Base-by-base conservation (phyloP, 345 rosid genomes). In the rapeseed (Brassica napus) region DNA sequence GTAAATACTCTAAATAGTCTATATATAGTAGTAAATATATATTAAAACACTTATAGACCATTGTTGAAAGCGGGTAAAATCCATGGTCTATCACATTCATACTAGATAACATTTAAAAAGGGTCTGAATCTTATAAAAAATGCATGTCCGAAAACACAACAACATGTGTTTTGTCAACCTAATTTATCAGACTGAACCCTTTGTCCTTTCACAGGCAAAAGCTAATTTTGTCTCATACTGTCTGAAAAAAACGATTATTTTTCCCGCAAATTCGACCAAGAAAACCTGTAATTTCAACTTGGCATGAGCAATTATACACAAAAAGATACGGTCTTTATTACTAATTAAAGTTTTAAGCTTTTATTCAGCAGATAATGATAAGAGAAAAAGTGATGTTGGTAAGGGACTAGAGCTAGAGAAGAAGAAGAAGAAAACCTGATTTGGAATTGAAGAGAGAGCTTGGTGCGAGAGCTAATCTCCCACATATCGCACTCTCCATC, bases 391-490 rank as follows among this genome's bases (percentile, higher is more conserved):
- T 44, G 52, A 44, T 4, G 52, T 44, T 44, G 52, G 15, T 44
- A 4, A 44, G n/a, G 15, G 0, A 12, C 5, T 3, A 11, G n/a
- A 12, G 4, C 5, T 8, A 42, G 54, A 14, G 2, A 11, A 42
- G 52, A 42, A 42, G 52, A 42, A 42, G 52, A 49, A 52, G 58
- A 52, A n/a, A 16, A 54, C 60, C 60, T 54, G 60, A 54, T 16
- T 5, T 16, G 6, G 60, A 54, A 54, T 54, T 54, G 60, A 54
- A 54, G 60, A 54, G 60, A 16, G 60, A 15, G 60, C 24, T 54
- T 54, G 60, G 11, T 54, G 60, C 60, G 60, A 54, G 60, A 54
- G 60, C 24, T 54, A 54, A 54, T 54, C 60, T 54, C 60, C 60
- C 60, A 54, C 60, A 54, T 54, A 54, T 54, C 9, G 24, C 60